phyloP scores from a whole-genome alignment of 2,329 filamentous ascomycete species.

The Metarhizium brunneum region DNA sequence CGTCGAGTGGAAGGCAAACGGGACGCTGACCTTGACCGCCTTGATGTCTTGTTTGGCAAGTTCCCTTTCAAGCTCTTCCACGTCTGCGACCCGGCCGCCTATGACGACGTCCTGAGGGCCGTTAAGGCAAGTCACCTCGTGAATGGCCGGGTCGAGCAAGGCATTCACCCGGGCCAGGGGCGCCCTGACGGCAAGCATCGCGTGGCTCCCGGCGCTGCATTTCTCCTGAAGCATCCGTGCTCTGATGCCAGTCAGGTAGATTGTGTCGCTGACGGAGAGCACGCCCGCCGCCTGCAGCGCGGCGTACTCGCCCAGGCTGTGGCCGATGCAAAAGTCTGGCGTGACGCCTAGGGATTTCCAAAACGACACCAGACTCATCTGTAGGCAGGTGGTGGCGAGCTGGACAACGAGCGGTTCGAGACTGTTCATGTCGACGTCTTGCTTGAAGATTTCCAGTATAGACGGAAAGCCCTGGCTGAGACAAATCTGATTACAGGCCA shows the following conservation, averaged over 20 bases:
- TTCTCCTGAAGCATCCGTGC: slow-evolving; percentile 57
- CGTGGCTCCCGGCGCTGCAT: slow-evolving; percentile 35
- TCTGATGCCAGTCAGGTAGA: slow-evolving; percentile 62
- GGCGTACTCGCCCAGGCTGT: slow-evolving; percentile 33
- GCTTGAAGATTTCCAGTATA: slow-evolving; percentile 18
- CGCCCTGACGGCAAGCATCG: too few species aligned
- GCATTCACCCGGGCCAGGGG: too few species aligned
- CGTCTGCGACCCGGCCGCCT: too few species aligned
- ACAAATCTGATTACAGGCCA: too few species aligned
- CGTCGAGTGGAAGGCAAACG: neutral
- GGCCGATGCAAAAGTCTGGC: slow-evolving; percentile 46
- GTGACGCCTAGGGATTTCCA: slow-evolving; percentile 43
- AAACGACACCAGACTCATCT: slow-evolving; percentile 47
- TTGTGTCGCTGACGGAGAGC: slow-evolving; percentile 59
- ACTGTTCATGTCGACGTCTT: slow-evolving; percentile 19
- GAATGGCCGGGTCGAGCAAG: too few species aligned
- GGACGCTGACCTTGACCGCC: neutral
- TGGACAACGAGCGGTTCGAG: slow-evolving; percentile 30
- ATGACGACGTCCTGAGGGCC: too few species aligned
- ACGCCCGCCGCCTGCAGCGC: slow-evolving; percentile 61
- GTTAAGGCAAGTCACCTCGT: slow-evolving; percentile 7
- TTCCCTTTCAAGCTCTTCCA: too few species aligned
- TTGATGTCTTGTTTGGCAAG: neutral
- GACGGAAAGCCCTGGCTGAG: too few species aligned
- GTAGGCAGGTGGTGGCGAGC: slow-evolving; percentile 41